Evolutionary conservation across 306 rosid genomes (phyloP).

Genomic region (Medicago arabica): DNA sequence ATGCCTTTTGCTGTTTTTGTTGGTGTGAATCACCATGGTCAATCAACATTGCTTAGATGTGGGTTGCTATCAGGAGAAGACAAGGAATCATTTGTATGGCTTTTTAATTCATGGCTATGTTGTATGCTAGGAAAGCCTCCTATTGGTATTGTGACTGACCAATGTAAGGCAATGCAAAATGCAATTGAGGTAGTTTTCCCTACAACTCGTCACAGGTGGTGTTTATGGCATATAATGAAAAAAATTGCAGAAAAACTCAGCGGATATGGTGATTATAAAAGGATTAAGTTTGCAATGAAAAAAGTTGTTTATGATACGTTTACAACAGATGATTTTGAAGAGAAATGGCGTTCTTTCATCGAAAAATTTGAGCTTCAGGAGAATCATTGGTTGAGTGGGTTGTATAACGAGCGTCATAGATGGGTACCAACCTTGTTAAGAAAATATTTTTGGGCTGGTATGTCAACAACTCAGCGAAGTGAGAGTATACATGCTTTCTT

Average conservation of each 20-base stretch:
- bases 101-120: no score
- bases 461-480: not conserved
- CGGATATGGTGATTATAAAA: not conserved
- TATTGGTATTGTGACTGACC: no score
- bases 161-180: no score
- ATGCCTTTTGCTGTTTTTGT: no score
- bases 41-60: no score
- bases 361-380: no score
- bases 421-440: not conserved
- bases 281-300: not conserved
- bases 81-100: no score
- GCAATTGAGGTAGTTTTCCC: no score
- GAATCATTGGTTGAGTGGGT: not conserved
- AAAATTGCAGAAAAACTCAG: not conserved
- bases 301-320: not conserved
- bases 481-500: not conserved
- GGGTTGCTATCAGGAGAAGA: no score
- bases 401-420: not conserved
- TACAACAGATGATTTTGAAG: not conserved
- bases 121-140: no score
- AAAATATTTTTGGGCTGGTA: not conserved
- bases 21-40: no score
- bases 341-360: not conserved
- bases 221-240: not conserved
- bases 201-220: no score